phyloP scores from a whole-genome alignment of 2,329 filamentous ascomycete species.

The Cladophialophora chaetospira region DNA sequence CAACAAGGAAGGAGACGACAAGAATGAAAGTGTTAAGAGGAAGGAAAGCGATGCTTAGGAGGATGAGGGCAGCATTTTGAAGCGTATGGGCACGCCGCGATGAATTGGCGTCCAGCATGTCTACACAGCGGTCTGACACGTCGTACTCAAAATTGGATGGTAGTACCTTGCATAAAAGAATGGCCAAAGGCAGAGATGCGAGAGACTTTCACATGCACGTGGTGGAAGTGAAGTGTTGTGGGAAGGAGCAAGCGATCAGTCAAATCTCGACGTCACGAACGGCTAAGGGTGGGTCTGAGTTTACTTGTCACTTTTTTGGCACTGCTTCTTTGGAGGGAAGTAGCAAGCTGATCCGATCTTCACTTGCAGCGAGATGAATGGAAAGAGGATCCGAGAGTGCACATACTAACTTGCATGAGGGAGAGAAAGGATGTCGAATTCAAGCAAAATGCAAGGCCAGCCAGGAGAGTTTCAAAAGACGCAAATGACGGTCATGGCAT shows the following conservation, averaged over 20 bases:
- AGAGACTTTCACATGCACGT: neutral
- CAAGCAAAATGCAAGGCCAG: too few relatives aligned
- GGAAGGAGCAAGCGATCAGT: neutral
- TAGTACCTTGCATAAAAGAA: neutral
- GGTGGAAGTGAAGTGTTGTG: too few relatives aligned
- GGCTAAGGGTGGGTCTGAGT: neutral
- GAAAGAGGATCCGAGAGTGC: too few relatives aligned
- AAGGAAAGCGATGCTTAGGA: conserved; percentile 45
- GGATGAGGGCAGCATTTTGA: conserved; percentile 53
- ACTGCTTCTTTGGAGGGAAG: too few relatives aligned
- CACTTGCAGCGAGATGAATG: too few relatives aligned
- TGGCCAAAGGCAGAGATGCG: neutral
- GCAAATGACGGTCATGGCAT: too few relatives aligned
- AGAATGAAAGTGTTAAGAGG: conserved; percentile 55
- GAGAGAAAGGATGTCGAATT: too few relatives aligned
- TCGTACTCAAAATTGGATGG: neutral
- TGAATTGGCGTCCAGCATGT: conserved; percentile 41
- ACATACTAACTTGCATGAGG: too few relatives aligned
- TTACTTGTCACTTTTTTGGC: neutral
- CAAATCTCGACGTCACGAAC: neutral
- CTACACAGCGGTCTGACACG: conserved; percentile 14
- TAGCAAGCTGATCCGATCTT: too few relatives aligned
- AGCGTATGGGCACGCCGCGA: conserved; percentile 44
- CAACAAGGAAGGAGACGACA: conserved; percentile 39
- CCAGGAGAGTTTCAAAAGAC: too few relatives aligned